Conservation (phyloP, 345 rosid genomes). For the Geranium rotundifolium region DNA sequence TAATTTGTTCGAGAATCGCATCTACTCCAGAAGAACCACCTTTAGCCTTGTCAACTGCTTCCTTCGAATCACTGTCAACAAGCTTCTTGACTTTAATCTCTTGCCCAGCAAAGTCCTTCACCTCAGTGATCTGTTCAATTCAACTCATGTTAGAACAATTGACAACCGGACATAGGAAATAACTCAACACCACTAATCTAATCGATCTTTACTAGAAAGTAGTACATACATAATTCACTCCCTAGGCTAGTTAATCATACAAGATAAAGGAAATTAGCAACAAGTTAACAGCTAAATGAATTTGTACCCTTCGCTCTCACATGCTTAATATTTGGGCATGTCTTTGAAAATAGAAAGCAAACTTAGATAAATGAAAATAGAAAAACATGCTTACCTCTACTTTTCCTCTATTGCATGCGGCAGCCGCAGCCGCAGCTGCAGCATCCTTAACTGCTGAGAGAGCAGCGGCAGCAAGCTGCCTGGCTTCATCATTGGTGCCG, state of each 20-base stretch:
- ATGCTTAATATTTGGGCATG: neutral
- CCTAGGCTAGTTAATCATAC: no score
- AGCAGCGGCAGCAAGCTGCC: no score
- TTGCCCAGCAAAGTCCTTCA: slow-evolving; percentile 80
- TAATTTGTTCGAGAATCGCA: slow-evolving; percentile 80
- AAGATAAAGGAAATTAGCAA: no score
- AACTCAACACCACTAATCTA: no score
- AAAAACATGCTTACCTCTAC: slow-evolving; percentile 45
- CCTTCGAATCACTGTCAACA: slow-evolving; percentile 70
- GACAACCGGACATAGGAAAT: no score
- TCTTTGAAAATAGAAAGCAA: neutral
- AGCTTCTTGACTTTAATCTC: slow-evolving; percentile 60
- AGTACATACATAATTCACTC: no score
- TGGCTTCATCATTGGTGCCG: no score
- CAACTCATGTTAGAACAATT: no score
- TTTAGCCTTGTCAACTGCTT: slow-evolving; percentile 58
- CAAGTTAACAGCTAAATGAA: no score
- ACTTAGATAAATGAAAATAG: neutral
- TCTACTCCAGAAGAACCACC: slow-evolving; percentile 64
- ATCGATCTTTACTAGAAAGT: no score
- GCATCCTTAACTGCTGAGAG: no score
- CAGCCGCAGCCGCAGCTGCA: slow-evolving; percentile 29
- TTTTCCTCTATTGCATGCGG: slow-evolving; percentile 49
- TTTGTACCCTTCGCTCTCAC: no score
- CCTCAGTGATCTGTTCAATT: slow-evolving; percentile 45